Evolutionary conservation across 148 eudicot genomes (phyloP).

Genomic region (Rhododendron henanense): DNA sequence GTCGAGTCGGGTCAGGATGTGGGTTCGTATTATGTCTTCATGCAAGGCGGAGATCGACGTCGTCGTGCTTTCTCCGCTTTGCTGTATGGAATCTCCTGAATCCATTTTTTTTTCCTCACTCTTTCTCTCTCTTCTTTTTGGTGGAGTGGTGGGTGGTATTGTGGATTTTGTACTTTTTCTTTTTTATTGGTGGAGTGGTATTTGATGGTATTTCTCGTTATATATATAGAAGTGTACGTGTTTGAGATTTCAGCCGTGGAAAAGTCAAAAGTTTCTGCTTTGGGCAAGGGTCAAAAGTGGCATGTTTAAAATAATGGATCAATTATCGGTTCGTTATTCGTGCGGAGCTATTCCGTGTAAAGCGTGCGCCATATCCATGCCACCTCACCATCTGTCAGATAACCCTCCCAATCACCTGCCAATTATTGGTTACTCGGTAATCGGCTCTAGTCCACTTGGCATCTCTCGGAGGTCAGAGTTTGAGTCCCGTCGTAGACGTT

Average conservation of each 20-base stretch:
- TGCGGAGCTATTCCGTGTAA: neutral
- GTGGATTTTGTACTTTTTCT: neutral
- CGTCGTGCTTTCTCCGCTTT: neutral
- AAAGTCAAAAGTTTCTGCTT: neutral
- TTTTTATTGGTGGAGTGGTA: neutral
- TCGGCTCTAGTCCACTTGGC: too few species aligned
- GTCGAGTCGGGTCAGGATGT: constrained; percentile 44
- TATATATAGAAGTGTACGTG: too few species aligned
- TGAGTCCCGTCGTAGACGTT: too few species aligned
- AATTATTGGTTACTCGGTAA: too few species aligned
- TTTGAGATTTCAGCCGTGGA: neutral
- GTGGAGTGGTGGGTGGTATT: neutral
- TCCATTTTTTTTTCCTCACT: neutral
- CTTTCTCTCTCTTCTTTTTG: neutral
- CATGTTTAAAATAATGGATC: neutral
- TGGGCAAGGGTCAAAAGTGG: neutral
- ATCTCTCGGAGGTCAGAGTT: too few species aligned
- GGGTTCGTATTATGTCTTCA: constrained; percentile 32
- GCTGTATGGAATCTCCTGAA: neutral
- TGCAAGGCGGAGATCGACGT: constrained; percentile 30
- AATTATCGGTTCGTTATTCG: neutral
- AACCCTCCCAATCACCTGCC: too few species aligned
- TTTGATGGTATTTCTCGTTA: neutral
- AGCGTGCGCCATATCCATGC: neutral
- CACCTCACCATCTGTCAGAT: neutral